Percentiles rank a stretch among this genome's conserved stretches.
These are phyloP conservation scores for Aureobasidium sp. DNA, from an alignment of 2,329 filamentous ascomycete species.

Conservation along the genomic window DNA sequence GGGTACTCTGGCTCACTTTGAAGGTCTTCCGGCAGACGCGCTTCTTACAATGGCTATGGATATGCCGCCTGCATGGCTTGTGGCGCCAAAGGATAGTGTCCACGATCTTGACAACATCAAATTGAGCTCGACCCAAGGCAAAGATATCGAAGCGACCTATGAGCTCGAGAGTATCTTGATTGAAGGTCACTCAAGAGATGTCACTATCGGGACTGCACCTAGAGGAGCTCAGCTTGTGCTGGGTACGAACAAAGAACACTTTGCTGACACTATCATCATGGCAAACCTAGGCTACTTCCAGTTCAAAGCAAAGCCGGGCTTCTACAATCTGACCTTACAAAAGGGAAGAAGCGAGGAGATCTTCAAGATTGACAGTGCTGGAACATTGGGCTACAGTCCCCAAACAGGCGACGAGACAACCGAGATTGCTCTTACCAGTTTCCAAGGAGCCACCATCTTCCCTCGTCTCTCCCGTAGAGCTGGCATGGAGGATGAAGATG, in stretches of 20 bases:
- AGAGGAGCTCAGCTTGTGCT: slow-evolving; percentile 83
- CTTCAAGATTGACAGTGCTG: slow-evolving; percentile 80
- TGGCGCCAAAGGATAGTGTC: slow-evolving; percentile 77
- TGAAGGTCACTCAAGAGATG: slow-evolving; percentile 86
- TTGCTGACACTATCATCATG: slow-evolving; percentile 96
- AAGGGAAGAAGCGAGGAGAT: slow-evolving; percentile 79
- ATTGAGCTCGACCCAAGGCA: slow-evolving; percentile 65
- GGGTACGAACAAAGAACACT: slow-evolving; percentile 70
- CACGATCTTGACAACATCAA: slow-evolving; percentile 96
- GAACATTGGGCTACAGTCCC: slow-evolving; percentile 63
- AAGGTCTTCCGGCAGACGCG: slow-evolving; percentile 74
- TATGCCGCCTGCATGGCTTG: slow-evolving; percentile 92
- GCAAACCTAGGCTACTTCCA: slow-evolving; percentile 97
- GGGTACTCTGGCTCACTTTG: slow-evolving; percentile 61
- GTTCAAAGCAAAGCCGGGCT: slow-evolving; percentile 94
- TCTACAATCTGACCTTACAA: slow-evolving; percentile 85
- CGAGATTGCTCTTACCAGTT: slow-evolving; percentile 81
- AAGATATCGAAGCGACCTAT: slow-evolving; percentile 76
- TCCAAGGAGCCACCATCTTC: slow-evolving; percentile 85
- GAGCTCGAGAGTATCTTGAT: slow-evolving; percentile 91
- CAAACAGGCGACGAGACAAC: slow-evolving; percentile 69
- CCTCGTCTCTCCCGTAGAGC: slow-evolving; percentile 75
- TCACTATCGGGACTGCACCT: slow-evolving; percentile 58
- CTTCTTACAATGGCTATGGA: slow-evolving; percentile 88
- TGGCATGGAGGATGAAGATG: slow-evolving; percentile 77